Base-by-base conservation (phyloP, 805 yeast species). In the Teunomyces aglyptinius region DNA sequence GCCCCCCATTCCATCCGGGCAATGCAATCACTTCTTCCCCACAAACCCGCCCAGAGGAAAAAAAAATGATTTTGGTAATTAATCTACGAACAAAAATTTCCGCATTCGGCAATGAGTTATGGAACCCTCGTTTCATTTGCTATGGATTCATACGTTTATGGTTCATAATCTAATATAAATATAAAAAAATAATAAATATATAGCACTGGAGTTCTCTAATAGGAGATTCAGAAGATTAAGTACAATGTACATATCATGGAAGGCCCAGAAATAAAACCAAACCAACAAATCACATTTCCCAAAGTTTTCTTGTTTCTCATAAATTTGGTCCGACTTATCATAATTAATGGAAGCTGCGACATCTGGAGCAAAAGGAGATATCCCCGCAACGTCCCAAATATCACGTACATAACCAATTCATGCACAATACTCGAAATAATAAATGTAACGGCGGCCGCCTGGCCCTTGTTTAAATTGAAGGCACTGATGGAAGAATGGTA, bases 211-310 rank as follows among this genome's bases (percentile, higher is more conserved):
- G 33, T 33, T 33, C 38, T 18, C 20, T 13, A 18, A 33, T 16
- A 33, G 36, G 36, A 16, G 20, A 33, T 33, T 31, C 35, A 48
- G 28, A 35, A 48, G 40, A 90, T 81, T 49, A 94, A 70, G 59
- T 92, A 92, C 52, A 89, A 70, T 1, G 95, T 81, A 61, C 96
- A 87, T 72, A 91, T 81, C 57, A 94, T 66, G 49, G 96, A 83
- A 6, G 98, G 98, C 1, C 97, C 97, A 6, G 85, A 75, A 40
- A 89, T 83, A 45, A 94, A 85, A 6, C 98, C 97, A 42, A 89
- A 60, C 98, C 98, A 92, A 66, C 94, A 94, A 16, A 89, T 70
- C 33, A 82, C 77, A 59, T 89, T 90, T 1, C 97, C 96, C 40
- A 91, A 63, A 1, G 83, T 71, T 38, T 77, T 77, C 39, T 71